Percentiles rank a stretch among this genome's conserved stretches.
phyloP scores from a whole-genome alignment of 202 grass and related monocot genomes.

The Hordeum pubiflorum region DNA sequence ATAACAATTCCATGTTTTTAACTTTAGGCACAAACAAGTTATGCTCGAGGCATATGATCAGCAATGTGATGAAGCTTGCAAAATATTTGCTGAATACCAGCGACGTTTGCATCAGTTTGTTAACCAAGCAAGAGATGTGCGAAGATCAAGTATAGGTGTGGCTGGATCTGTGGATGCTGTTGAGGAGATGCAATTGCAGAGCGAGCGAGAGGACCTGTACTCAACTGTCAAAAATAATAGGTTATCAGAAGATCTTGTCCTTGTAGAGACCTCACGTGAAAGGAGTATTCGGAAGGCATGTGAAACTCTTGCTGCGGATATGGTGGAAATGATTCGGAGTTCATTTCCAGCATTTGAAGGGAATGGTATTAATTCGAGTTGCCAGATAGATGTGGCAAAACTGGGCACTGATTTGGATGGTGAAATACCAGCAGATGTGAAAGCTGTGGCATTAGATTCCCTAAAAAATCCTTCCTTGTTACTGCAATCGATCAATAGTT shows the following conservation, averaged over 20 bases:
- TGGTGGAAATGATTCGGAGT: slow-evolving; percentile 69
- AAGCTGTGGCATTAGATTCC: slow-evolving; percentile 62
- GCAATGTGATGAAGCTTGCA: slow-evolving; percentile 86
- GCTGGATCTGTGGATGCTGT: slow-evolving; percentile 37
- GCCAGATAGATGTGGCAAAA: slow-evolving; percentile 72
- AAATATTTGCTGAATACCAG: slow-evolving; percentile 95
- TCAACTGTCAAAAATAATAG: slow-evolving; percentile 63
- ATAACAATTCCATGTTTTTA: slow-evolving; percentile 13
- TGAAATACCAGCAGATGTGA: slow-evolving; percentile 76
- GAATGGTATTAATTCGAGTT: slow-evolving; percentile 76
- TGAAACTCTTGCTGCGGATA: slow-evolving; percentile 71
- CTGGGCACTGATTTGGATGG: slow-evolving; percentile 85
- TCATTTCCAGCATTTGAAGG: slow-evolving; percentile 94
- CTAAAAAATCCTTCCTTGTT: slow-evolving; percentile 80
- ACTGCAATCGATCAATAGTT: slow-evolving; percentile 68
- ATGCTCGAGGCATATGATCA: slow-evolving; percentile 91
- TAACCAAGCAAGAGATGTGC: slow-evolving; percentile 88
- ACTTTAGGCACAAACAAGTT: slow-evolving; percentile 80
- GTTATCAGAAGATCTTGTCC: slow-evolving; percentile 62
- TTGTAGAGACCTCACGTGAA: slow-evolving; percentile 71
- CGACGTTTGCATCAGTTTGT: slow-evolving; percentile 77
- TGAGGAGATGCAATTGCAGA: slow-evolving; percentile 58
- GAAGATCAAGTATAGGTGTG: slow-evolving; percentile 48
- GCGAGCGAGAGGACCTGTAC: slow-evolving; percentile 64
- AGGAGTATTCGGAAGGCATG: slow-evolving; percentile 73